Percentiles rank a stretch among this genome's conserved stretches.
These are phyloP conservation scores for Akanthomyces dipterigenus DNA, from an alignment of 2,329 filamentous ascomycete species.

Conservation along the genomic window DNA sequence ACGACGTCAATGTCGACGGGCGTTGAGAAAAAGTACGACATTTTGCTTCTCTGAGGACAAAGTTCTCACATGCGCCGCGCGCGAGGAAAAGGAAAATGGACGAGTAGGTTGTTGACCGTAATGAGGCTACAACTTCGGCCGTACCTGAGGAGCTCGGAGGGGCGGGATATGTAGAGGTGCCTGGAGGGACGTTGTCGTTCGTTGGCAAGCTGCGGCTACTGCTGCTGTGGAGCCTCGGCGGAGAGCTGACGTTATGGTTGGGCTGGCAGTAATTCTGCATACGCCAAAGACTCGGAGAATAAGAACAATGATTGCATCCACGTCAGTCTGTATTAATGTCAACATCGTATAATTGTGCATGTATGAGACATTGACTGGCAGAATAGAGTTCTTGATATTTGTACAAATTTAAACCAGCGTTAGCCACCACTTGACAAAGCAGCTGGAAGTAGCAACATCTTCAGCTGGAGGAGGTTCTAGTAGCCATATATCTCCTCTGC, in stretches of 20 bases:
- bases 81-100: too few species aligned
- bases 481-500: too few species aligned
- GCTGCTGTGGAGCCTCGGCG: constrained; percentile 2
- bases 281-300: neutral
- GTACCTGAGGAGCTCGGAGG: neutral
- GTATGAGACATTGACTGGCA: neutral
- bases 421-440: too few species aligned
- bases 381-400: too few species aligned
- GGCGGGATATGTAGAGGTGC: neutral
- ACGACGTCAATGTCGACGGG: constrained; percentile 99
- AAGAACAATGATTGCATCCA: neutral
- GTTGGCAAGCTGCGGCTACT: constrained; percentile 1
- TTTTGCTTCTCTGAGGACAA: constrained; percentile 28
- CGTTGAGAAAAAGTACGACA: constrained; percentile 98
- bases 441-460: too few species aligned
- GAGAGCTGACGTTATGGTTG: constrained; percentile 11
- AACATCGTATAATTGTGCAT: too few species aligned
- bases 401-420: too few species aligned
- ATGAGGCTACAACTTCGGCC: neutral
- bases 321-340: neutral
- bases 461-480: too few species aligned
- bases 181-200: constrained; percentile 4
- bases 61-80: neutral
- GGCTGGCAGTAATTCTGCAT: neutral
- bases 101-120: neutral